Conservation (phyloP, 75 land plant species). For the Pinus tabuliformis region DNA sequence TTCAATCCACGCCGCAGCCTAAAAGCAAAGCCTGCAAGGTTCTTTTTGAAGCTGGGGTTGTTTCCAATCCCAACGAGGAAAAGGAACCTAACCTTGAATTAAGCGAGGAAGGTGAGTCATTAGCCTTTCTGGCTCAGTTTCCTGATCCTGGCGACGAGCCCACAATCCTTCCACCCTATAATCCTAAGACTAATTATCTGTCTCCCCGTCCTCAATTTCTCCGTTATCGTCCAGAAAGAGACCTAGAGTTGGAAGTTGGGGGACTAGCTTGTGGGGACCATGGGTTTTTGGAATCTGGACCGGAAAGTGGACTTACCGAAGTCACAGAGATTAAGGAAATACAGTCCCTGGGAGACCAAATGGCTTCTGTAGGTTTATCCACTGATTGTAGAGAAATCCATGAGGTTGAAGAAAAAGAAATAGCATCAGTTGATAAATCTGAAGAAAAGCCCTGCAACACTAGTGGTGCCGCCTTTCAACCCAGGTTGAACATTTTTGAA, state of each 20-base stretch:
- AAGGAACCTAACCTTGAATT: too few species aligned
- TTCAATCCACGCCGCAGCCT: background rate
- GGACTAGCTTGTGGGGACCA: constrained; percentile 6
- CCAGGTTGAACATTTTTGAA: background rate
- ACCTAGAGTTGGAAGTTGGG: constrained; percentile 16
- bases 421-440: too few species aligned
- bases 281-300: constrained; percentile 12
- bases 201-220: constrained; percentile 65
- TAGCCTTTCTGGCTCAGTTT: constrained; percentile 1
- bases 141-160: constrained; percentile 7
- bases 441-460: background rate
- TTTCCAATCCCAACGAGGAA: background rate
- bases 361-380: background rate
- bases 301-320: background rate
- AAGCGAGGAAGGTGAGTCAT: background rate
- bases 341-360: background rate
- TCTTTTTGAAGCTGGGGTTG: background rate
- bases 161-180: constrained; percentile 45
- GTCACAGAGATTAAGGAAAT: constrained; percentile 6
- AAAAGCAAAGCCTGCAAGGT: background rate
- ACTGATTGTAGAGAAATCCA: background rate
- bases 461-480: background rate
- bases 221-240: constrained; percentile 42
- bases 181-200: constrained; percentile 51
- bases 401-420: background rate